These are phyloP conservation scores for Solanum bulbocastanum DNA, from an alignment of 257 asterid genomes.

Conservation along the genomic window DNA sequence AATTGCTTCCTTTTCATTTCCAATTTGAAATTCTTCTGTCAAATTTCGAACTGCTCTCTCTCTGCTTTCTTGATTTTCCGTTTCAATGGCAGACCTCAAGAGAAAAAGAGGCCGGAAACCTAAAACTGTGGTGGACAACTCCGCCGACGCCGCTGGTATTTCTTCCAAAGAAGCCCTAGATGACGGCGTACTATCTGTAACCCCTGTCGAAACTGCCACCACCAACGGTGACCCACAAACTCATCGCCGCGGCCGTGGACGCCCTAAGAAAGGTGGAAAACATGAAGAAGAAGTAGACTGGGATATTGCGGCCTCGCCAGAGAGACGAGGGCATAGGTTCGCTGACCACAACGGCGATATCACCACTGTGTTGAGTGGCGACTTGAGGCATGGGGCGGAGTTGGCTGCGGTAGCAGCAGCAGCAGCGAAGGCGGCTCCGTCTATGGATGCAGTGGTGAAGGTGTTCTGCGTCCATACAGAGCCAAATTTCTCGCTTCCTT, in stretches of 20 bases:
- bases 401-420: neutral
- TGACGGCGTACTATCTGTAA: neutral
- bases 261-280: neutral
- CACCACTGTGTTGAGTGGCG: neutral
- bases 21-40: neutral
- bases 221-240: neutral
- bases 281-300: neutral
- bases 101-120: constrained; percentile 18
- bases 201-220: neutral
- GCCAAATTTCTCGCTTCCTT: constrained; percentile 14
- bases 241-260: constrained; percentile 3
- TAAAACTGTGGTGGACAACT: neutral
- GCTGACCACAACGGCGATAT: neutral
- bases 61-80: neutral
- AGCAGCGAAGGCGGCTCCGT: constrained; percentile 1
- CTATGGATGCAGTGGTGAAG: constrained; percentile 21
- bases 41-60: neutral
- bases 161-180: neutral
- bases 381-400: neutral
- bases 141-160: neutral
- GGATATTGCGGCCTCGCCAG: constrained; percentile 1
- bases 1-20: neutral
- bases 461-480: constrained; percentile 17
- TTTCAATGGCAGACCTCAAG: constrained; percentile 2
- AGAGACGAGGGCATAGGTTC: neutral